Evolutionary conservation across 106 monocot species (phyloP).

Genomic region (Agapanthus africanus): DNA sequence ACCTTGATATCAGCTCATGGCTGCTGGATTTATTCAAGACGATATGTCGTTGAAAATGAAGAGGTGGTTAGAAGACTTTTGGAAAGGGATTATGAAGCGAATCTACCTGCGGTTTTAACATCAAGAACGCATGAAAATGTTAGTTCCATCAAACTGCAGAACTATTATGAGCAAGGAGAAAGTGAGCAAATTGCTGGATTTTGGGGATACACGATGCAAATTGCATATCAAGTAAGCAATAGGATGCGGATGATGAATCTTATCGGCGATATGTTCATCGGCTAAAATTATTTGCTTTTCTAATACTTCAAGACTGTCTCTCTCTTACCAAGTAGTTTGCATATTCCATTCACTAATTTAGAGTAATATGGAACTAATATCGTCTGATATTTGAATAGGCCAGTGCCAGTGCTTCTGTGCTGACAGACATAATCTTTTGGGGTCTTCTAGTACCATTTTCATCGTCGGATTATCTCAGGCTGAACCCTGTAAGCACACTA

Average conservation of each 20-base stretch:
- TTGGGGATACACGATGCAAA: conserved; percentile 11
- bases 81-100: conserved; percentile 12
- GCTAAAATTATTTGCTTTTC: background rate
- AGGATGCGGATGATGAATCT: background rate
- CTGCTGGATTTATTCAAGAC: conserved; percentile 2
- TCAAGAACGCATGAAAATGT: background rate
- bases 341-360: background rate
- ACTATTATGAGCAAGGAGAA: conserved; percentile 1
- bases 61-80: conserved; percentile 6
- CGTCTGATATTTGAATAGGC: background rate
- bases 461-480: conserved; percentile 17
- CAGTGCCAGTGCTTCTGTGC: conserved; percentile 14
- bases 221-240: conserved; percentile 7
- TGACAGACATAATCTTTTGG: conserved; percentile 55
- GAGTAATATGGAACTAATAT: background rate
- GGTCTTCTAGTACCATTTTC: conserved; percentile 34
- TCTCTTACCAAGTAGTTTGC: background rate
- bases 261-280: background rate
- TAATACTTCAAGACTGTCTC: background rate
- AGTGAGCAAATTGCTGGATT: conserved; percentile 9
- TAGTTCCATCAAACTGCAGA: background rate
- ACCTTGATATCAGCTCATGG: conserved; percentile 10
- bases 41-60: background rate
- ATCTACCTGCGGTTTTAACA: background rate
- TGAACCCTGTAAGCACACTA: conserved; percentile 27